Percentiles rank a stretch among this genome's conserved stretches.
Conservation (phyloP, 352 stramenopile genomes). For the Globisporangium heterothallicum region DNA sequence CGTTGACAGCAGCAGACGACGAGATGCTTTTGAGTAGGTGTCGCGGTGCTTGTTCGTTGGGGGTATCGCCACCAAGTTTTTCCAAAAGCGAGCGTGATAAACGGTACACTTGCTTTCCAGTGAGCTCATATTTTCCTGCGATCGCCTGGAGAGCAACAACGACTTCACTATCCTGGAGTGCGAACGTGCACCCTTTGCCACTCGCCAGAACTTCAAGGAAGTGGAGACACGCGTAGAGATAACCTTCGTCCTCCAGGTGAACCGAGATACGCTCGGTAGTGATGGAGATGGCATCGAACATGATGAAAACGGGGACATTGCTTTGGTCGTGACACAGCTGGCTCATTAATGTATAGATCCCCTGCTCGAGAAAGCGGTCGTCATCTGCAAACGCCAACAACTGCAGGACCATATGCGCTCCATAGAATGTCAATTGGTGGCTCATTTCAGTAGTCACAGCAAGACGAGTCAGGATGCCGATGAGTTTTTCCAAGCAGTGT, state of each 20-base stretch:
- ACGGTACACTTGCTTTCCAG: conserved; percentile 14
- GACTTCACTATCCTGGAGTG: conserved; percentile 19
- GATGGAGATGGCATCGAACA: conserved; percentile 32
- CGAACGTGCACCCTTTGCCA: conserved; percentile 15
- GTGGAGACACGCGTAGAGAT: conserved; percentile 22
- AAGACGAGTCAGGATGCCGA: conserved; percentile 34
- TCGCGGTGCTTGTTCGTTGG: not conserved
- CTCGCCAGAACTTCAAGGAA: conserved; percentile 25
- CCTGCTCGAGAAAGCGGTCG: conserved; percentile 21
- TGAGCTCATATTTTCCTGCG: conserved; percentile 17
- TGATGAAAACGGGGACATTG: conserved; percentile 27
- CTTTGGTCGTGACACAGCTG: conserved; percentile 27
- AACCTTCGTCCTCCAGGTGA: conserved; percentile 24
- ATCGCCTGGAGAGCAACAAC: conserved; percentile 17
- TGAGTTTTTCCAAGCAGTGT: conserved; percentile 38
- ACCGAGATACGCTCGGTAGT: conserved; percentile 23
- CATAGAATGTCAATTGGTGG: conserved; percentile 17
- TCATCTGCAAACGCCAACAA: conserved; percentile 18
- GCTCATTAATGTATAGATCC: conserved; percentile 24
- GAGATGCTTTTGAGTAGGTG: not conserved
- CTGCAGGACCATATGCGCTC: conserved; percentile 24
- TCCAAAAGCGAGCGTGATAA: conserved; percentile 20
- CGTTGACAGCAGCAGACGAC: not conserved
- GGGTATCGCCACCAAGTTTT: not conserved
- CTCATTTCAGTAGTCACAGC: conserved; percentile 18